Conservation (phyloP, 2,329 filamentous ascomycete species). For the Penicillium sclerotigenum region DNA sequence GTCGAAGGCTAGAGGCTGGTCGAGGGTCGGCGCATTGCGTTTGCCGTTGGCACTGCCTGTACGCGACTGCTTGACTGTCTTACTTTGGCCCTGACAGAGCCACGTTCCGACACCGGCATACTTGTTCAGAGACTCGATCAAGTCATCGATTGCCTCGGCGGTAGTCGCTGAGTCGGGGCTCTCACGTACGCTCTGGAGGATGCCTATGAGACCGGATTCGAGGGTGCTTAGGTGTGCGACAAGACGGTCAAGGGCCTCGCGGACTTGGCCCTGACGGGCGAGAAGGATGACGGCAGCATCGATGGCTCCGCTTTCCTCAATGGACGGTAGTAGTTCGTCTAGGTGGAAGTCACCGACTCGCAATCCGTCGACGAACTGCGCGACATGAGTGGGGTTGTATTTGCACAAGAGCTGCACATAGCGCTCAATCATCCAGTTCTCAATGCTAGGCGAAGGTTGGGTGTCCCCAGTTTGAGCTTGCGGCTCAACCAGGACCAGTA, state of each 20-base stretch:
- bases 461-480: constrained; percentile 38
- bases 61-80: constrained; percentile 47
- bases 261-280: constrained; percentile 79
- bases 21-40: constrained; percentile 45
- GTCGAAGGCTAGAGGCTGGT: constrained; percentile 58
- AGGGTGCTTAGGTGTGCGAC: constrained; percentile 76
- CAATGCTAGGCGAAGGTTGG: constrained; percentile 32
- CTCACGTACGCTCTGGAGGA: constrained; percentile 62
- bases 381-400: constrained; percentile 77
- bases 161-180: constrained; percentile 57
- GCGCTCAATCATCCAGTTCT: constrained; percentile 67
- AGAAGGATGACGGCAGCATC: constrained; percentile 91
- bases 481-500: constrained; percentile 72
- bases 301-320: constrained; percentile 85
- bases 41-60: constrained; percentile 33
- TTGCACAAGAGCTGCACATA: constrained; percentile 91
- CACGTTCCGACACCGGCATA: constrained; percentile 92
- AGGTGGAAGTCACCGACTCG: constrained; percentile 75
- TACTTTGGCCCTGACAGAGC: constrained; percentile 85
- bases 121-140: constrained; percentile 77
- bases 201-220: constrained; percentile 70
- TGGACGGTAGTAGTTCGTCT: constrained; percentile 74
- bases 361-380: constrained; percentile 74
- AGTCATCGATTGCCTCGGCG: constrained; percentile 66
- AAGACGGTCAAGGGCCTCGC: constrained; percentile 78